Conservation (phyloP, 768 basidiomycete species). For the Leccinum sublutescens region DNA sequence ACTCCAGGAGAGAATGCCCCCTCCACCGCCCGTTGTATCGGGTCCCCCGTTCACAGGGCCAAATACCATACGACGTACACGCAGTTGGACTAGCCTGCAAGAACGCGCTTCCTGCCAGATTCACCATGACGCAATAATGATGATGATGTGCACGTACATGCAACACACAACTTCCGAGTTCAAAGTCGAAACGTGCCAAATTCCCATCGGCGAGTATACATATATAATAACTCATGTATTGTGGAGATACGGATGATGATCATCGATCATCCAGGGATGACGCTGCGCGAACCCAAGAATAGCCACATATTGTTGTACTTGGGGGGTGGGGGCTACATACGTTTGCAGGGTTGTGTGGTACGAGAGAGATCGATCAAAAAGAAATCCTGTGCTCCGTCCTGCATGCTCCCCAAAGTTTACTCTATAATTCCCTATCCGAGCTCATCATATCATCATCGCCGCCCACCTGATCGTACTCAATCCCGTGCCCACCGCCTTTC, state of each 20-base stretch:
- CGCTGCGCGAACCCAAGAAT: slow-evolving; percentile 7
- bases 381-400: not conserved
- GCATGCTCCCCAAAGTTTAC: not conserved
- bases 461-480: not conserved
- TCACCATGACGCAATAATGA: not conserved
- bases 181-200: not conserved
- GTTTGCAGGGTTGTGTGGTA: not conserved
- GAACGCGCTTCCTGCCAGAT: not conserved
- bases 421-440: slow-evolving; percentile 3
- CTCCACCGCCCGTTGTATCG: not conserved
- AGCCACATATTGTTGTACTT: not conserved
- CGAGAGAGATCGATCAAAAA: slow-evolving; percentile 5
- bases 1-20: not conserved
- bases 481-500: not conserved
- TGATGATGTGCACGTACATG: not conserved
- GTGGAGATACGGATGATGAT: slow-evolving; percentile 5
- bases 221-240: not conserved
- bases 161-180: not conserved
- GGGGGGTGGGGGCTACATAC: not conserved
- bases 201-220: not conserved
- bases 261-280: slow-evolving; percentile 4
- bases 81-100: not conserved
- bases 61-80: not conserved
- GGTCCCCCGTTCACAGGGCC: not conserved
- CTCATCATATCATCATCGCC: not conserved